phyloP scores from a whole-genome alignment of 2,329 filamentous ascomycete genomes.

The Fusarium lyarnte region DNA sequence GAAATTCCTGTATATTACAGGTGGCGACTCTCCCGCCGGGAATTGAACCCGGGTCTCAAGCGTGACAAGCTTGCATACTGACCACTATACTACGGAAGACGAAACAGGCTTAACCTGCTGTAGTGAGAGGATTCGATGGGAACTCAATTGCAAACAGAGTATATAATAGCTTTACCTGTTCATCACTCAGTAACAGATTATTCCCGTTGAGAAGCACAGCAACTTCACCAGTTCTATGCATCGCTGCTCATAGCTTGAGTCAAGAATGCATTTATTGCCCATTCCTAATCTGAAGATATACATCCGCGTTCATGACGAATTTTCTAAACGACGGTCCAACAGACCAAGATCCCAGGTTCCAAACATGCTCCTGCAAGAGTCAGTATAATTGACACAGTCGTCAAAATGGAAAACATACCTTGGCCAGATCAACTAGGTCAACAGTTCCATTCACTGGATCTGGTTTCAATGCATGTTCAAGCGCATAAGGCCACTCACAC shows the following conservation, averaged over 20 bases:
- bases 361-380: slow-evolving; percentile 2
- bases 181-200: accelerated
- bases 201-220: background rate
- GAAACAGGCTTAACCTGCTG: background rate
- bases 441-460: background rate
- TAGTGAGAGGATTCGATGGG: slow-evolving; percentile 3
- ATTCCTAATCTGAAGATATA: background rate
- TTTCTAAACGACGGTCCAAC: slow-evolving; percentile 10
- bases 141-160: accelerated
- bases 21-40: slow-evolving; percentile 25
- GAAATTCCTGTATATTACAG: background rate
- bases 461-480: background rate
- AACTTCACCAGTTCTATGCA: too few relatives aligned
- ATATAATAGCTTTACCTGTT: accelerated
- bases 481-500: slow-evolving; percentile 15
- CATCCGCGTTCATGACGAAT: background rate
- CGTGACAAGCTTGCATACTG: slow-evolving; percentile 23
- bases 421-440: slow-evolving; percentile 10
- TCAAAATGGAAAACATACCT: accelerated
- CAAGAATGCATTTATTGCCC: accelerated
- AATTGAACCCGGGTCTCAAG: slow-evolving; percentile 23
- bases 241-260: accelerated
- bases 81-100: slow-evolving; percentile 22
- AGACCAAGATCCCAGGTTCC: slow-evolving; percentile 13
- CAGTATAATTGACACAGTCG: accelerated